phyloP scores from a whole-genome alignment of 495 filamentous ascomycete species.

The Aspergillus campestris region DNA sequence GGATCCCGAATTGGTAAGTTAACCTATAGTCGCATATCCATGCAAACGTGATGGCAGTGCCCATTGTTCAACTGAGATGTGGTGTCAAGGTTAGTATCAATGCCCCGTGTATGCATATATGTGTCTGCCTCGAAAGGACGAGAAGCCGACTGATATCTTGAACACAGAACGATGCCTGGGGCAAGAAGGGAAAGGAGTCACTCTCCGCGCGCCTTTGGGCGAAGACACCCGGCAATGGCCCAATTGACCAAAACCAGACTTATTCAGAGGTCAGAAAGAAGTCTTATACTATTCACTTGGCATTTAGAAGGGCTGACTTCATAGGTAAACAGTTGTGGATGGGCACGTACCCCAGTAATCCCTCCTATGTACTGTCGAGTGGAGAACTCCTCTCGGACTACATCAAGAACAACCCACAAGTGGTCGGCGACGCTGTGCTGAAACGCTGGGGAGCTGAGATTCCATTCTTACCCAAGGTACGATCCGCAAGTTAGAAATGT shows the following conservation, averaged over 20 bases:
- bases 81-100: slow-evolving; percentile 39
- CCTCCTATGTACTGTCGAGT: slow-evolving; percentile 51
- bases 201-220: slow-evolving; percentile 34
- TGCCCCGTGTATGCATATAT: too few species aligned
- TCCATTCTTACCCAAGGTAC: slow-evolving; percentile 66
- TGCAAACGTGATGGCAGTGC: slow-evolving; percentile 32
- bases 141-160: not conserved
- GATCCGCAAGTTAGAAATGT: not conserved
- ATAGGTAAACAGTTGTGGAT: slow-evolving; percentile 58
- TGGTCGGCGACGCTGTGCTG: slow-evolving; percentile 56
- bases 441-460: slow-evolving; percentile 58
- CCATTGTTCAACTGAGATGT: slow-evolving; percentile 36
- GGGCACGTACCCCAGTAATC: slow-evolving; percentile 68
- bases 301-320: not conserved
- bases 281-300: not conserved
- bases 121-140: not conserved
- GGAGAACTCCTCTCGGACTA: slow-evolving; percentile 58
- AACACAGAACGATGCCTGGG: slow-evolving; percentile 45
- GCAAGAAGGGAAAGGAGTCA: slow-evolving; percentile 38
- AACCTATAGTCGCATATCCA: too few species aligned
- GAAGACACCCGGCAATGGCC: slow-evolving; percentile 29
- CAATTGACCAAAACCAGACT: slow-evolving; percentile 31
- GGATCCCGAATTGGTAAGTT: too few species aligned
- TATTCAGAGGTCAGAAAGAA: slow-evolving; percentile 43
- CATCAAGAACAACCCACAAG: slow-evolving; percentile 53